phyloP scores from a whole-genome alignment of 805 yeast genomes.

The Yamadazyma laniorum region DNA sequence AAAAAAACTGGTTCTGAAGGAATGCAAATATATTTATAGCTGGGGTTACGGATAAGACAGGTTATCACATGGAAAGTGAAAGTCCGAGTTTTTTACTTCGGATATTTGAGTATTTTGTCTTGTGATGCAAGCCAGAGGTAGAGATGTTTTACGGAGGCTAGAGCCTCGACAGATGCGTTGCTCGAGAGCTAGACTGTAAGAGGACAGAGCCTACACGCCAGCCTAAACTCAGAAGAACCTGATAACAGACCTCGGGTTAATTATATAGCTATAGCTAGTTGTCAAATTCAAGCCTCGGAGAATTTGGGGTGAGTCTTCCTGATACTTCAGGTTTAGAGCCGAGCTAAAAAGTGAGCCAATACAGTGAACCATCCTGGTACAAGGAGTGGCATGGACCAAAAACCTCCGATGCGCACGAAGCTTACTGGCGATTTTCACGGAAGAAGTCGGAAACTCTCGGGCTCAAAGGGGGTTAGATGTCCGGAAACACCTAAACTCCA shows the following conservation, averaged over 20 bases:
- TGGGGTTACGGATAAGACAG: slow-evolving; percentile 12
- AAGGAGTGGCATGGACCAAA: neutral
- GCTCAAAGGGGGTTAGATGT: too few relatives aligned
- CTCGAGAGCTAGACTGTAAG: too few relatives aligned
- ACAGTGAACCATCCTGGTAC: neutral
- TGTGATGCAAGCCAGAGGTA: slow-evolving; percentile 1
- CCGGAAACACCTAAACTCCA: too few relatives aligned
- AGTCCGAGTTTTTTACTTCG: slow-evolving; percentile 11
- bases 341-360: neutral
- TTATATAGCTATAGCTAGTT: too few relatives aligned
- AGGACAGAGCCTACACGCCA: too few relatives aligned
- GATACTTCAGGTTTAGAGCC: neutral
- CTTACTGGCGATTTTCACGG: neutral
- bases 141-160: too few relatives aligned
- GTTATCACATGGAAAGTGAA: slow-evolving; percentile 11
- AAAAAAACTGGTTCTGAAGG: neutral
- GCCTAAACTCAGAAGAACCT: too few relatives aligned
- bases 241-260: too few relatives aligned
- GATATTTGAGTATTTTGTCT: slow-evolving; percentile 7
- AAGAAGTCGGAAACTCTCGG: too few relatives aligned
- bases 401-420: neutral
- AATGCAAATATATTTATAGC: slow-evolving; percentile 6
- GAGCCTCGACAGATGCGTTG: too few relatives aligned
- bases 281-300: neutral
- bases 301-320: slow-evolving; percentile 1